Percentiles rank a stretch among this genome's conserved stretches.
These are phyloP conservation scores for Colletotrichum sp. DNA, from an alignment of 2,329 filamentous ascomycete genomes.

Conservation along the genomic window DNA sequence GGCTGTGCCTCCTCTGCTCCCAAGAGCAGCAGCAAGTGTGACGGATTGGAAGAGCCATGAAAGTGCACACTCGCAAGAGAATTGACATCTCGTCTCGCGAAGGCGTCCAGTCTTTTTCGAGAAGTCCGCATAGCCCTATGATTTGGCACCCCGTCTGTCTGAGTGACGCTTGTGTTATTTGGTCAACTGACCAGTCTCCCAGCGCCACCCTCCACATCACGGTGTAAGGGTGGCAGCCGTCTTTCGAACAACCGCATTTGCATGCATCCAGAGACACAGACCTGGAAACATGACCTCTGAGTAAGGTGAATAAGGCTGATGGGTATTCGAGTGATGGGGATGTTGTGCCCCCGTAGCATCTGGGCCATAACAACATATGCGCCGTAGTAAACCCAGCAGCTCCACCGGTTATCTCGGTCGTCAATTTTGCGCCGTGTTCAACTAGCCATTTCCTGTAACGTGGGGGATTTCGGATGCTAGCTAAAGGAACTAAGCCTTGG, in stretches of 20 bases:
- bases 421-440: background rate
- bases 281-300: background rate
- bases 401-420: background rate
- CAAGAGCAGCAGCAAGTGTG: background rate
- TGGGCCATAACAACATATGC: background rate
- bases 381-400: background rate
- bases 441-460: no score
- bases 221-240: background rate
- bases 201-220: background rate
- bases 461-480: no score
- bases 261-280: background rate
- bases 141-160: background rate
- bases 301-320: background rate
- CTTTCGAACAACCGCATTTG: background rate
- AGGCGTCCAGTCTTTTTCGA: background rate
- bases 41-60: background rate
- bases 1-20: no score
- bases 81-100: background rate
- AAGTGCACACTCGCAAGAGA: background rate
- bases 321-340: no score
- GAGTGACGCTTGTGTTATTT: background rate
- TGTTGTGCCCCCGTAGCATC: no score
- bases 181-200: background rate
- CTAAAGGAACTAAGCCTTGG: background rate
- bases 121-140: background rate